Percentiles rank a stretch among this genome's conserved stretches.
Conservation (phyloP, 495 filamentous ascomycete genomes). For the Aspergillus mulundensis region DNA sequence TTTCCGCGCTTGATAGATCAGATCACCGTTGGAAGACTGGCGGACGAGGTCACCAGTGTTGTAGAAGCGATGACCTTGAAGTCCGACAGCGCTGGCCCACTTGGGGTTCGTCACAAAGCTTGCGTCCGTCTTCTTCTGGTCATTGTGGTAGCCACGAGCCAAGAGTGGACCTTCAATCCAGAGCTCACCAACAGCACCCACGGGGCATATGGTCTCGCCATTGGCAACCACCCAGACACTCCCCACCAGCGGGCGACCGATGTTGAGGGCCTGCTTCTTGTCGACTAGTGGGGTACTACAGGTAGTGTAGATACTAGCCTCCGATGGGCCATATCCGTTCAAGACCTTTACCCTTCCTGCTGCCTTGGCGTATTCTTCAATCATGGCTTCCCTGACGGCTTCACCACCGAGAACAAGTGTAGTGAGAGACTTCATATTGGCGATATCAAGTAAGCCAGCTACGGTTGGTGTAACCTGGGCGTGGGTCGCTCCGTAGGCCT, state of each 20-base stretch:
- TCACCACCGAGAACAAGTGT: constrained; percentile 15
- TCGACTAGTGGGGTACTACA: constrained; percentile 1
- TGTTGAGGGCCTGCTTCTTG: constrained; percentile 7
- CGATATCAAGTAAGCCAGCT: not conserved
- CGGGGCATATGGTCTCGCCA: constrained; percentile 47
- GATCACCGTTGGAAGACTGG: constrained; percentile 22
- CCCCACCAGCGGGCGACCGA: constrained; percentile 1
- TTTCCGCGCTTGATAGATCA: constrained; percentile 19
- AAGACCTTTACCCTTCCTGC: constrained; percentile 9
- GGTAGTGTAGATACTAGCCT: constrained; percentile 7
- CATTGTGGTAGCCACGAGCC: constrained; percentile 61
- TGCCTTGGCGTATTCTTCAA: constrained; percentile 3
- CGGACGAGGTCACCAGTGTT: constrained; percentile 33
- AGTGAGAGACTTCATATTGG: constrained; percentile 4
- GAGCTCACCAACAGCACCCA: constrained; percentile 68
- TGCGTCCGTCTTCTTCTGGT: constrained; percentile 49
- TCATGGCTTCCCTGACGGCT: constrained; percentile 13
- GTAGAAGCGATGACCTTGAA: constrained; percentile 9
- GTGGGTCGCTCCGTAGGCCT: constrained; percentile 1
- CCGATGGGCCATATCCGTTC: constrained; percentile 16
- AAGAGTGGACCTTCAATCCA: constrained; percentile 72
- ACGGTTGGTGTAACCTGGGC: constrained; percentile 15
- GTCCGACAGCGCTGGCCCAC: constrained; percentile 26
- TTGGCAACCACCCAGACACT: constrained; percentile 56
- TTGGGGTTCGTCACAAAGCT: constrained; percentile 21